phyloP scores from a whole-genome alignment of 768 basidiomycete genomes.

The Xanthoconium purpureum region DNA sequence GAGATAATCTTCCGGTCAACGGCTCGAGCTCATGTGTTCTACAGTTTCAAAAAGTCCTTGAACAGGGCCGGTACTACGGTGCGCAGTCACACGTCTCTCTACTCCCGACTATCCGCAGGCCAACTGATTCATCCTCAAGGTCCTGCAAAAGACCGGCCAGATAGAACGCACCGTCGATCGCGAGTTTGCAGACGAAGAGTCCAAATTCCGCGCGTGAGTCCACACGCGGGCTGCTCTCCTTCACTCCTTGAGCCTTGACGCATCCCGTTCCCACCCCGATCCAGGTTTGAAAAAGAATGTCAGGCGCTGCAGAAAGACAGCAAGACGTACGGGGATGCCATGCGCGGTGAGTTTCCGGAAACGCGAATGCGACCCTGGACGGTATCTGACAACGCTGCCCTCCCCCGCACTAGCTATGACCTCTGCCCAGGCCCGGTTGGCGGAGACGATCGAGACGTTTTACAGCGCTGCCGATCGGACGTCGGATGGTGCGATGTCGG shows the following conservation, averaged over 20 bases:
- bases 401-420: conserved; percentile 78
- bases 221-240: not conserved
- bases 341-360: conserved; percentile 63
- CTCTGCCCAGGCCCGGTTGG: conserved; percentile 85
- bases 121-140: conserved; percentile 38
- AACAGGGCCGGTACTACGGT: conserved; percentile 91
- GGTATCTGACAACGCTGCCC: not conserved
- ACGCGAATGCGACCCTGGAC: not conserved
- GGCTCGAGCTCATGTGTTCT: not conserved
- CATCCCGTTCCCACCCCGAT: not conserved
- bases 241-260: not conserved
- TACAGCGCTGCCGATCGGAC: conserved; percentile 81
- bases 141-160: conserved; percentile 97
- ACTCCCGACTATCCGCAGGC: conserved; percentile 2
- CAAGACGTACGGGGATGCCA: conserved; percentile 91
- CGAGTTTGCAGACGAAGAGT: conserved; percentile 90
- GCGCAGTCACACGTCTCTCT: conserved; percentile 27
- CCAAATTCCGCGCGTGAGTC: conserved; percentile 82
- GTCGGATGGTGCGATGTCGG: conserved; percentile 94
- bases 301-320: conserved; percentile 91
- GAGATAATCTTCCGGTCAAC: not conserved
- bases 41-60: conserved; percentile 89
- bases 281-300: conserved; percentile 95
- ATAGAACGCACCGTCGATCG: conserved; percentile 94
- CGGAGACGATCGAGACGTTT: conserved; percentile 91